These are phyloP conservation scores for Hanseniaspora pseudoguilliermondii DNA, from an alignment of 805 yeast genomes.

Conservation along the genomic window DNA sequence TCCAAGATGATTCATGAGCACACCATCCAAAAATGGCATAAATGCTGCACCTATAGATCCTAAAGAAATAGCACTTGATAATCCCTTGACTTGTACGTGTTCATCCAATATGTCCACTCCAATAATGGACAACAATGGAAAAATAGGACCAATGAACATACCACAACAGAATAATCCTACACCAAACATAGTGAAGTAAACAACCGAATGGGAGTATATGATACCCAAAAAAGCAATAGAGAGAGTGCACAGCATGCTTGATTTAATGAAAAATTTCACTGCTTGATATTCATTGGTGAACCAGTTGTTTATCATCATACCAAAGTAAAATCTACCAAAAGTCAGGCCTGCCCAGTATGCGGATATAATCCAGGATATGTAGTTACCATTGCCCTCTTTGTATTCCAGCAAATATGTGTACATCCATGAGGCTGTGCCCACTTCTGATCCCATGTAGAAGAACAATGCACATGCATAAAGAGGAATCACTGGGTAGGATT, in stretches of 20 bases:
- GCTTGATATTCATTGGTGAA: conserved; percentile 36
- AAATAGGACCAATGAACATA: conserved; percentile 53
- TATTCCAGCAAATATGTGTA: conserved; percentile 48
- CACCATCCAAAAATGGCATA: conserved; percentile 6
- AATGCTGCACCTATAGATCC: conserved; percentile 30
- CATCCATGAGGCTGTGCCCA: conserved; percentile 59
- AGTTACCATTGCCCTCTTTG: conserved; percentile 34
- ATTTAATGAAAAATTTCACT: conserved; percentile 26
- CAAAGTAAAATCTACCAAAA: conserved; percentile 45
- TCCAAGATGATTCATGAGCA: neutral
- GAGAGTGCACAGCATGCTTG: conserved; percentile 28
- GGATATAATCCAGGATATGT: conserved; percentile 51
- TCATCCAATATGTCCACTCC: conserved; percentile 51
- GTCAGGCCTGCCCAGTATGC: conserved; percentile 69
- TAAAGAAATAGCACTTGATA: conserved; percentile 63
- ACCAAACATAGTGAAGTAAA: conserved; percentile 19
- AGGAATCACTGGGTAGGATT: conserved; percentile 32
- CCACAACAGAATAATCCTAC: conserved; percentile 37
- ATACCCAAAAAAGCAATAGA: conserved; percentile 22
- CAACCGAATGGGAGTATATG: conserved; percentile 14
- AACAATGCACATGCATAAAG: conserved; percentile 41
- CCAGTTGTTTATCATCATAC: conserved; percentile 39
- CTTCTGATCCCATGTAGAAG: conserved; percentile 58
- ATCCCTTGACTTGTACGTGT: conserved; percentile 47
- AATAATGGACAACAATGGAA: conserved; percentile 59